Conservation (phyloP, 148 eudicot genomes). For the Amaranthus palmeri region DNA sequence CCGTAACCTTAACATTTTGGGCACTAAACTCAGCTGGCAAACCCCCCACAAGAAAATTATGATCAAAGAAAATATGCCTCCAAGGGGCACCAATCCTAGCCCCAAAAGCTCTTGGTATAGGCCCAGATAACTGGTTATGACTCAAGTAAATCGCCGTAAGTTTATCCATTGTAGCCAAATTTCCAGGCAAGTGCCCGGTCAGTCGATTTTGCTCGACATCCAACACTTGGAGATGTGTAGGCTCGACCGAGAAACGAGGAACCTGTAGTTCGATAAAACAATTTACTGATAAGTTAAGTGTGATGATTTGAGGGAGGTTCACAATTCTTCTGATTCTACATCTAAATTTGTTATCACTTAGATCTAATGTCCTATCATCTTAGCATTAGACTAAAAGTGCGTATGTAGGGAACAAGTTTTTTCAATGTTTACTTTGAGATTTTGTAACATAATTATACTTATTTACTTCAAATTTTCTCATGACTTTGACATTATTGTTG, state of each 20-base stretch:
- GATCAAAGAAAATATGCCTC: slow-evolving; percentile 52
- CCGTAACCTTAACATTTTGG: slow-evolving; percentile 25
- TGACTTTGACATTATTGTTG: too few relatives aligned
- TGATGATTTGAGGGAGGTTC: slow-evolving; percentile 37
- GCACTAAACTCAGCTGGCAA: slow-evolving; percentile 41
- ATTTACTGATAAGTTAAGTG: slow-evolving; percentile 50
- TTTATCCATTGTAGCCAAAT: slow-evolving; percentile 44
- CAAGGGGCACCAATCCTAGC: slow-evolving; percentile 39
- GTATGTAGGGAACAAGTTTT: too few relatives aligned
- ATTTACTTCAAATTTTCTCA: too few relatives aligned
- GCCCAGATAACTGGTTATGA: slow-evolving; percentile 51
- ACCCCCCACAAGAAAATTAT: slow-evolving; percentile 58
- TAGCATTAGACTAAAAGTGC: too few relatives aligned
- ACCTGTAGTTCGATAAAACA: slow-evolving; percentile 48
- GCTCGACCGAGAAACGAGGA: slow-evolving; percentile 22
- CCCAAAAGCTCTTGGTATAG: slow-evolving; percentile 50
- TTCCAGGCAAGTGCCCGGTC: slow-evolving; percentile 47
- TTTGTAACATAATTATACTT: too few relatives aligned
- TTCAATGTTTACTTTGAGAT: too few relatives aligned
- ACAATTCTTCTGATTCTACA: slow-evolving; percentile 44
- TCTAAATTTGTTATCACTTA: slow-evolving; percentile 57
- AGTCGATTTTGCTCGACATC: slow-evolving; percentile 54
- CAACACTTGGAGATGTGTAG: slow-evolving; percentile 34
- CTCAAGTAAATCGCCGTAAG: slow-evolving; percentile 44
- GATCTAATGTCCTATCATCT: slow-evolving; percentile 37